A percentile compares a stretch with the other conserved stretches of the same genome.
phyloP scores from a whole-genome alignment of 2,329 filamentous ascomycete genomes.

The Colletotrichum echinochloae region DNA sequence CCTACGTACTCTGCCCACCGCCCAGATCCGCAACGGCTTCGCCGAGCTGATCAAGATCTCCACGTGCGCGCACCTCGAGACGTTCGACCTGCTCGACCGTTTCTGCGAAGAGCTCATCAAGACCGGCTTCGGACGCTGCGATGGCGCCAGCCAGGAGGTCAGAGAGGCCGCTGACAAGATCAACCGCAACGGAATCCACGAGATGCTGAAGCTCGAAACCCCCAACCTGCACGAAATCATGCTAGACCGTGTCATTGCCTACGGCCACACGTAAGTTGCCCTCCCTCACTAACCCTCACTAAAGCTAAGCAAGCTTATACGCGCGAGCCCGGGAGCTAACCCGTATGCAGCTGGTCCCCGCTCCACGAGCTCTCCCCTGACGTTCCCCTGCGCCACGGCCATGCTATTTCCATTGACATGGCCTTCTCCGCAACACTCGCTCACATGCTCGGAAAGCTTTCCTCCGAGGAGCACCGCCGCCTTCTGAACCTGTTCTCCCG shows the following conservation, averaged over 20 bases:
- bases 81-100: conserved; percentile 75
- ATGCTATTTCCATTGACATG: conserved; percentile 83
- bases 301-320: conserved; percentile 35
- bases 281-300: neutral
- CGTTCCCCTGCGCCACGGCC: conserved; percentile 76
- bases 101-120: conserved; percentile 76
- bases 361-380: conserved; percentile 77
- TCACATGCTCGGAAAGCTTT: conserved; percentile 70
- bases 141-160: conserved; percentile 67
- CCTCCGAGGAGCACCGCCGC: conserved; percentile 69
- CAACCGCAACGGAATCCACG: conserved; percentile 75
- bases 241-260: conserved; percentile 78
- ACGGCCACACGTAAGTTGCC: conserved; percentile 71
- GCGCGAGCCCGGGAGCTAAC: neutral
- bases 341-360: conserved; percentile 70
- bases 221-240: conserved; percentile 81
- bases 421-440: conserved; percentile 79
- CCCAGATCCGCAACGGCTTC: conserved; percentile 79
- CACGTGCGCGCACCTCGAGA: conserved; percentile 73
- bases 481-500: conserved; percentile 76
- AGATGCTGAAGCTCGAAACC: conserved; percentile 80
- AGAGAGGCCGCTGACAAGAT: conserved; percentile 73
- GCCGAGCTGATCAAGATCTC: conserved; percentile 83
- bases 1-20: conserved; percentile 73
- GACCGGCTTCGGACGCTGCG: conserved; percentile 72